These are phyloP conservation scores for Allantophomopsis cytisporea DNA, from an alignment of 2,329 filamentous ascomycete genomes.

Conservation along the genomic window DNA sequence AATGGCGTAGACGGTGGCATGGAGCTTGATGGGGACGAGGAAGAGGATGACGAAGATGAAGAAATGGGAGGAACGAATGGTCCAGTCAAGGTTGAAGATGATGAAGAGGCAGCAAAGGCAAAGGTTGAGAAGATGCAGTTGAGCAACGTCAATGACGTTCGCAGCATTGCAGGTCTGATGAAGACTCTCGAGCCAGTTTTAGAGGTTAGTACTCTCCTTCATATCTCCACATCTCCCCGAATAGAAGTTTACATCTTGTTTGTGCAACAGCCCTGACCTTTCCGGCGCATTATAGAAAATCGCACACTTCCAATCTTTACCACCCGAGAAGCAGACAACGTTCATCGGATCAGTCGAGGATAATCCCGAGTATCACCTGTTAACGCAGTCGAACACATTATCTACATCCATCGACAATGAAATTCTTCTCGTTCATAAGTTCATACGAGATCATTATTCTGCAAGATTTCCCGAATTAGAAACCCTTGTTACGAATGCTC, in stretches of 20 bases:
- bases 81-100: slow-evolving; percentile 36
- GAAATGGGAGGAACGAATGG: slow-evolving; percentile 29
- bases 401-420: slow-evolving; percentile 91
- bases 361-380: slow-evolving; percentile 78
- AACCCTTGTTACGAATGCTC: slow-evolving; percentile 73
- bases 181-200: slow-evolving; percentile 68
- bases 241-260: slow-evolving; percentile 47
- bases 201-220: slow-evolving; percentile 47
- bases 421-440: slow-evolving; percentile 88
- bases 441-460: slow-evolving; percentile 91
- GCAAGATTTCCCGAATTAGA: slow-evolving; percentile 88
- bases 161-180: slow-evolving; percentile 69
- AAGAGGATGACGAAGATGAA: slow-evolving; percentile 45
- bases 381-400: slow-evolving; percentile 78
- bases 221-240: slow-evolving; percentile 17
- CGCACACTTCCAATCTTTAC: slow-evolving; percentile 56
- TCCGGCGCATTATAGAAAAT: slow-evolving; percentile 58
- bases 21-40: slow-evolving; percentile 47
- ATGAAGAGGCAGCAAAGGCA: slow-evolving; percentile 58
- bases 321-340: slow-evolving; percentile 47
- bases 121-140: slow-evolving; percentile 77
- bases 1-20: slow-evolving; percentile 27
- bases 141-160: slow-evolving; percentile 60
- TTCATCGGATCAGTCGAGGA: slow-evolving; percentile 78
- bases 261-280: slow-evolving; percentile 56